Conservation (phyloP, 768 basidiomycete species). For the Lentinula raphanica region DNA sequence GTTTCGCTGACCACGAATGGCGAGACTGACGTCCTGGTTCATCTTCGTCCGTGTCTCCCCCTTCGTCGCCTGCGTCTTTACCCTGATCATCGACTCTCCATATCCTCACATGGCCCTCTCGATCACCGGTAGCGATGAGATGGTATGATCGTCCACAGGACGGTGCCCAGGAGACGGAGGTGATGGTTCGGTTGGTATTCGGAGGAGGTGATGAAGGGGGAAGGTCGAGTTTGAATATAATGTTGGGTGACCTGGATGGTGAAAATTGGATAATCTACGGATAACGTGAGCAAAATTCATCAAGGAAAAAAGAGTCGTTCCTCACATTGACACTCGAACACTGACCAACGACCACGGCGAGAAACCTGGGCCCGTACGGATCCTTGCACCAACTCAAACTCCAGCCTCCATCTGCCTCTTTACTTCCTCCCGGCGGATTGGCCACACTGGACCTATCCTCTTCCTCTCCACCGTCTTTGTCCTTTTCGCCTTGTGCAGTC, state of each 20-base stretch:
- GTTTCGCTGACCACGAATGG: slow-evolving; percentile 75
- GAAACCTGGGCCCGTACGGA: slow-evolving; percentile 91
- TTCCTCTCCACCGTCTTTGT: too few species aligned
- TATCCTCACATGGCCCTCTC: slow-evolving; percentile 86
- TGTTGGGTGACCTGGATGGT: slow-evolving; percentile 58
- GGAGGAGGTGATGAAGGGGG: slow-evolving; percentile 28
- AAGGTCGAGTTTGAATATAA: slow-evolving; percentile 58
- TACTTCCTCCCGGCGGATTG: slow-evolving; percentile 48
- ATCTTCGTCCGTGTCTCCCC: slow-evolving; percentile 41
- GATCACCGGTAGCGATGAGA: slow-evolving; percentile 83
- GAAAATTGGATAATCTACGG: slow-evolving; percentile 73
- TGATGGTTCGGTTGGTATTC: slow-evolving; percentile 46
- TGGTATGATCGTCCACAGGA: slow-evolving; percentile 93
- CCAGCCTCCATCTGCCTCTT: slow-evolving; percentile 91
- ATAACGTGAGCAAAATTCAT: not conserved
- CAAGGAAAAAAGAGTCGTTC: not conserved
- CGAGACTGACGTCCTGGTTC: too few species aligned
- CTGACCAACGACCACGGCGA: too few species aligned
- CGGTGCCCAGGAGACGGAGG: slow-evolving; percentile 89
- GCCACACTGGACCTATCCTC: too few species aligned
- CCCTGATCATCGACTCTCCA: slow-evolving; percentile 63
- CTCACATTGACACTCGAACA: too few species aligned
- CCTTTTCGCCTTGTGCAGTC: too few species aligned
- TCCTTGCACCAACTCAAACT: slow-evolving; percentile 95
- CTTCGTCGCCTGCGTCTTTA: slow-evolving; percentile 28